Evolutionary conservation across 2,329 filamentous ascomycete genomes (phyloP).

Genomic region (Alternaria postmessia): DNA sequence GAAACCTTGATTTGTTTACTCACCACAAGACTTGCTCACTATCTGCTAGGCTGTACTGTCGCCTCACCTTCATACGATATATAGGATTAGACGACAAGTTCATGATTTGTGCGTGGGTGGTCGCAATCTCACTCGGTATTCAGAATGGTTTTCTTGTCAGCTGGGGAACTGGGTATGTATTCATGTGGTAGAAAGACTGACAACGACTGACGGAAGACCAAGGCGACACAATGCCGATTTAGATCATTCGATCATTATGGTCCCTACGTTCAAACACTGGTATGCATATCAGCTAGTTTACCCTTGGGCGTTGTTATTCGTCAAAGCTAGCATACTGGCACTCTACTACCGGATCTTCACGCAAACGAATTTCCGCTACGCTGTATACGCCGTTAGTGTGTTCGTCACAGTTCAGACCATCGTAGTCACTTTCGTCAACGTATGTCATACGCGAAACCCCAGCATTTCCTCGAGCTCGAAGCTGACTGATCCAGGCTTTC

Average conservation of each 20-base stretch:
- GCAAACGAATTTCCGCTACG: conserved; percentile 19
- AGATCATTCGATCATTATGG: background rate
- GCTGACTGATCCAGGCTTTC: conserved; percentile 22
- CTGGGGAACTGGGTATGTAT: background rate
- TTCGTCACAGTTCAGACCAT: conserved; percentile 22
- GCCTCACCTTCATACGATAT: conserved; percentile 13
- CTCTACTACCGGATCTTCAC: conserved; percentile 32
- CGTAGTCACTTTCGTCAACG: conserved; percentile 27
- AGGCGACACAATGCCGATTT: background rate
- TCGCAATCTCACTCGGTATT: background rate
- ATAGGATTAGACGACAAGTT: conserved; percentile 30
- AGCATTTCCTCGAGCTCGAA: background rate
- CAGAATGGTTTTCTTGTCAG: background rate
- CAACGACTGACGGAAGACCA: background rate
- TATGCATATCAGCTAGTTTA: conserved; percentile 38
- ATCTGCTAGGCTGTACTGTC: conserved; percentile 23
- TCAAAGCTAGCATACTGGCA: conserved; percentile 34
- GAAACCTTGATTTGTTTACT: fast-evolving
- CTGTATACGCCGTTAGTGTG: conserved; percentile 8
- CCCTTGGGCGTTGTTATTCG: conserved; percentile 31
- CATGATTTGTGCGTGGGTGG: conserved; percentile 17
- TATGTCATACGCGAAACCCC: conserved; percentile 1
- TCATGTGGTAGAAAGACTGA: background rate
- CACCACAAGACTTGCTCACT: background rate
- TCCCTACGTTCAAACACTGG: background rate